Evolutionary conservation across 768 basidiomycete genomes (phyloP).

Genomic region (Udeniomyces megalosporus): DNA sequence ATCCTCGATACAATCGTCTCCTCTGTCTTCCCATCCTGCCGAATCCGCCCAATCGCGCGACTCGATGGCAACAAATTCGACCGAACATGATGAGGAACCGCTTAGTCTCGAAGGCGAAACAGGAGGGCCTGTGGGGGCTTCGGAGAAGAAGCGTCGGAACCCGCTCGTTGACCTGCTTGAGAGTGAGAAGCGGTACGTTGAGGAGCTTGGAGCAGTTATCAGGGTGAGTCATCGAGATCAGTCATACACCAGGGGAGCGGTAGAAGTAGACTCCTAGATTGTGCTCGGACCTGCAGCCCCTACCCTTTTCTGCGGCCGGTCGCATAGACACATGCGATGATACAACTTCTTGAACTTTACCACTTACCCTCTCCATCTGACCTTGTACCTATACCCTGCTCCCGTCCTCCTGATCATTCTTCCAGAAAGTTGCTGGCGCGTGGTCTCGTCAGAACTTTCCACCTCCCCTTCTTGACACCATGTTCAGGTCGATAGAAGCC

Average conservation of each 20-base stretch:
- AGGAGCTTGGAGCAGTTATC: constrained; percentile 74
- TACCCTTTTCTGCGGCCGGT: neutral
- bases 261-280: neutral
- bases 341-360: too few relatives aligned
- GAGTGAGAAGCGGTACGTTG: constrained; percentile 83
- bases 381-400: neutral
- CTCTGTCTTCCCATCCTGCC: neutral
- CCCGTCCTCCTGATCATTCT: neutral
- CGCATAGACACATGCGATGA: too few relatives aligned
- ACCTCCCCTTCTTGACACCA: constrained; percentile 71
- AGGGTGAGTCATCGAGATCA: constrained; percentile 43
- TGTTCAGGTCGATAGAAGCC: constrained; percentile 85
- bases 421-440: constrained; percentile 86
- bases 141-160: constrained; percentile 33
- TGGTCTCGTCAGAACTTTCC: constrained; percentile 94
- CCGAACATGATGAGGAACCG: neutral
- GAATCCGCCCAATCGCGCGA: too few relatives aligned
- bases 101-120: neutral
- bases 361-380: neutral
- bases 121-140: neutral
- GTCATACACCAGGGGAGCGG: neutral
- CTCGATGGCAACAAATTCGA: too few relatives aligned
- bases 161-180: constrained; percentile 84
- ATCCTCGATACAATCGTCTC: neutral
- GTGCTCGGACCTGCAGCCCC: neutral